These are phyloP conservation scores for Gossypium lobatum DNA, from an alignment of 441 rosid species.

Conservation along the genomic window DNA sequence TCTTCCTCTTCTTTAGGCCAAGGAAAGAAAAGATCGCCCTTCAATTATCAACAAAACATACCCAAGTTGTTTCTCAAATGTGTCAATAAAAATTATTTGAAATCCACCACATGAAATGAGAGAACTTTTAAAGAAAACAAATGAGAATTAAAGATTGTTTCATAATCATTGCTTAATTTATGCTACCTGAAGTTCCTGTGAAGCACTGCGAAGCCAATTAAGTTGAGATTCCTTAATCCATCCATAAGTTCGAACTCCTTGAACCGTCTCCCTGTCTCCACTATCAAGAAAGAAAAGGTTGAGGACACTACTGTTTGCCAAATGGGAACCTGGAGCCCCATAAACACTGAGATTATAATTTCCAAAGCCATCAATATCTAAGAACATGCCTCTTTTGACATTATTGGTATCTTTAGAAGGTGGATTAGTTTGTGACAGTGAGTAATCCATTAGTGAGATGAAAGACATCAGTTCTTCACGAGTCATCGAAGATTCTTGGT, in stretches of 20 bases:
- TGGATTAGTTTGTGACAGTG: constrained; percentile 66
- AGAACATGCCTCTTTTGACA: constrained; percentile 15
- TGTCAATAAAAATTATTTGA: no score
- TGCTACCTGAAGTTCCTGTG: constrained; percentile 49
- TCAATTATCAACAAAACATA: no score
- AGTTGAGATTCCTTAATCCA: constrained; percentile 90
- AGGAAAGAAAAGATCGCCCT: no score
- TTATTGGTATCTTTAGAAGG: constrained; percentile 22
- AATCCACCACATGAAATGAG: no score
- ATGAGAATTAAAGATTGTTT: background rate
- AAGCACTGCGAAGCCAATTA: constrained; percentile 55
- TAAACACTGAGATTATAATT: constrained; percentile 54
- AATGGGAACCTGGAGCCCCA: constrained; percentile 71
- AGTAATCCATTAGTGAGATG: constrained; percentile 82
- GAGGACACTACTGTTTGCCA: constrained; percentile 62
- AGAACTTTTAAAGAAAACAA: no score
- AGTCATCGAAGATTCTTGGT: constrained; percentile 79
- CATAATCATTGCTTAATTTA: background rate
- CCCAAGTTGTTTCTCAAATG: no score
- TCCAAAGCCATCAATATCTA: constrained; percentile 67
- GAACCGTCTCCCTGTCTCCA: constrained; percentile 65
- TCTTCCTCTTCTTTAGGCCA: no score
- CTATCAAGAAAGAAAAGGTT: constrained; percentile 82
- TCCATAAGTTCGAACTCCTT: constrained; percentile 69
- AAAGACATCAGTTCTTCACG: constrained; percentile 75